Base-by-base conservation (phyloP, 1,284 basidiomycete species). In the Rhodotorula sp. region DNA sequence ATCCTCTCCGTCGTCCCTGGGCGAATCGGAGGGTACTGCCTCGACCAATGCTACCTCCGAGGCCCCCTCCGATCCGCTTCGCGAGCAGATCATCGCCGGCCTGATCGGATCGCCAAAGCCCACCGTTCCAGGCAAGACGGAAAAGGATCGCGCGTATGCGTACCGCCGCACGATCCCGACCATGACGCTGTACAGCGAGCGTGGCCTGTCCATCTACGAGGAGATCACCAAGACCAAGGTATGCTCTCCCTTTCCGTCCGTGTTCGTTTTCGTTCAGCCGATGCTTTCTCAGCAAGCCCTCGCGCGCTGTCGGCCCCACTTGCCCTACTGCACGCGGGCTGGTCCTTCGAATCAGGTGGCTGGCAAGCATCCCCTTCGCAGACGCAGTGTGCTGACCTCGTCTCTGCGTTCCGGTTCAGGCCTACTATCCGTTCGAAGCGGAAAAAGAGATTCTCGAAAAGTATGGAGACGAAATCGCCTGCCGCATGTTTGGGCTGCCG, bases 341-440 rank as follows among this genome's bases (percentile, higher is more conserved):
- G 1, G 34, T 43, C 38, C 38, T 43, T 43, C 38, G 38, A 14
- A 43, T 14, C 12, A 43, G 8, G 38, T 14, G 14, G 38, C 38
- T 43, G 18, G 54, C 5, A 7, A 19, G 28, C 18, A 43, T 23
- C 43, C n/a, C 5, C 34, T n/a, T 45, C 15, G 38, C 43, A 5
- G n/a, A 45, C n/a, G 16, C 8, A n/a, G 58, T 1, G 16, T 16
- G 16, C 50, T 28, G 5, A 21, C 5, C 38, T 43, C 38, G 38
- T 43, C 38, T 15, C 12, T 55, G 8, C 26, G 23, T 14, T 55
- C 3, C 26, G 14, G 14, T 1, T 1, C 66, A 76, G 64, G 93
- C 94, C 76, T 97, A 98, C 80, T 98, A 98, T 80, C 85, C 92
- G 28, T 97, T 94, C 81, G 82, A 80, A 7, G 83, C 84, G 49